These are phyloP conservation scores for Rhododendron molle DNA, from an alignment of 148 eudicot genomes.

Conservation along the genomic window DNA sequence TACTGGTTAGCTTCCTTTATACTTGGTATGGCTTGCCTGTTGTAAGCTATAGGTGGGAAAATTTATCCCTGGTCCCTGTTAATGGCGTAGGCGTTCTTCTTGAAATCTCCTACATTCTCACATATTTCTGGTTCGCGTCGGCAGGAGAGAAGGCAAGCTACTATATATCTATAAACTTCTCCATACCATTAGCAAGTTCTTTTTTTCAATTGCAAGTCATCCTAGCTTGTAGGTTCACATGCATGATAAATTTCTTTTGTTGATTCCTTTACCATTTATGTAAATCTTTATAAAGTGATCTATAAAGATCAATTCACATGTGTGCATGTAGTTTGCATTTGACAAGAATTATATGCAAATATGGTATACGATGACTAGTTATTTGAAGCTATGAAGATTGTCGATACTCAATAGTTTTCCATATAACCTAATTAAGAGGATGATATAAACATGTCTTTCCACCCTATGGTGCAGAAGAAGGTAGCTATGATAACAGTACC, in stretches of 20 bases:
- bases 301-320: not conserved
- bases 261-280: not conserved
- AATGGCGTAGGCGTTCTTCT: conserved; percentile 62
- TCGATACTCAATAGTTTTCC: not conserved
- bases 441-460: conserved; percentile 2
- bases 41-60: conserved; percentile 67
- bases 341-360: not conserved
- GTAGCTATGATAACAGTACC: conserved; percentile 36
- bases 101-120: conserved; percentile 55
- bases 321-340: not conserved
- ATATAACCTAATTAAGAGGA: conserved; percentile 3
- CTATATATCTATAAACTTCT: not conserved
- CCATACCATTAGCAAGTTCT: not conserved
- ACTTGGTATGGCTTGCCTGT: conserved; percentile 85
- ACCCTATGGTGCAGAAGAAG: conserved; percentile 45
- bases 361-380: not conserved
- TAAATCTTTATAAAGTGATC: not conserved
- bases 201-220: not conserved
- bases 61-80: conserved; percentile 51
- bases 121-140: conserved; percentile 62
- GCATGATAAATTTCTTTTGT: not conserved
- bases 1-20: conserved; percentile 51
- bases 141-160: conserved; percentile 51
- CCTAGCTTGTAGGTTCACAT: not conserved
- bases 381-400: not conserved